Evolutionary conservation across 495 filamentous ascomycete genomes (phyloP).

Genomic region (Hyphodiscus hymeniophilus): DNA sequence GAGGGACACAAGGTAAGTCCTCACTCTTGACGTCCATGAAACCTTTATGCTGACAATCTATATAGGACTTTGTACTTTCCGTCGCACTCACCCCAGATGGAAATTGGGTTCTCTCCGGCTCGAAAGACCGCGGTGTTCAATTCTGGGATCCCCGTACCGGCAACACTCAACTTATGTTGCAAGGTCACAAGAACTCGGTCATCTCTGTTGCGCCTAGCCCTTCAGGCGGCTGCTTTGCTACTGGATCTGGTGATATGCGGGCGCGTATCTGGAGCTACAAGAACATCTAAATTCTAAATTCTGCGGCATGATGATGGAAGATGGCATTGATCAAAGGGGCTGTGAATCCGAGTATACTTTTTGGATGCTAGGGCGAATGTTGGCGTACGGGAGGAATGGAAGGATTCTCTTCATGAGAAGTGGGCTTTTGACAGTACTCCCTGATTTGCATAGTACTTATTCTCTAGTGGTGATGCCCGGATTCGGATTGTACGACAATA

Average conservation of each 20-base stretch:
- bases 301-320: not conserved
- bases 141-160: slow-evolving; percentile 90
- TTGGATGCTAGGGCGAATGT: not conserved
- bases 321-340: not conserved
- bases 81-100: slow-evolving; percentile 84
- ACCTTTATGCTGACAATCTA: slow-evolving; percentile 20
- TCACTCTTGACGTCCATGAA: slow-evolving; percentile 6
- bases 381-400: not conserved
- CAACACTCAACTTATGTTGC: slow-evolving; percentile 83
- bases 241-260: slow-evolving; percentile 83
- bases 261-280: slow-evolving; percentile 83
- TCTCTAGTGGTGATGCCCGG: too few species aligned
- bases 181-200: slow-evolving; percentile 89
- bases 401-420: not conserved
- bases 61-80: slow-evolving; percentile 81
- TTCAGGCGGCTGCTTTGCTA: slow-evolving; percentile 70
- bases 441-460: too few species aligned
- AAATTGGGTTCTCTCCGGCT: slow-evolving; percentile 84
- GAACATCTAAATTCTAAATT: slow-evolving; percentile 24
- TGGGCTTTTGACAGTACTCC: too few species aligned
- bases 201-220: slow-evolving; percentile 86
- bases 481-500: too few species aligned
- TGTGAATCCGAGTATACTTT: not conserved
- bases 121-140: slow-evolving; percentile 84
- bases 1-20: slow-evolving; percentile 78